Base-by-base conservation (phyloP, 2,329 filamentous ascomycete species). In the Aspergillus thermomutatus region DNA sequence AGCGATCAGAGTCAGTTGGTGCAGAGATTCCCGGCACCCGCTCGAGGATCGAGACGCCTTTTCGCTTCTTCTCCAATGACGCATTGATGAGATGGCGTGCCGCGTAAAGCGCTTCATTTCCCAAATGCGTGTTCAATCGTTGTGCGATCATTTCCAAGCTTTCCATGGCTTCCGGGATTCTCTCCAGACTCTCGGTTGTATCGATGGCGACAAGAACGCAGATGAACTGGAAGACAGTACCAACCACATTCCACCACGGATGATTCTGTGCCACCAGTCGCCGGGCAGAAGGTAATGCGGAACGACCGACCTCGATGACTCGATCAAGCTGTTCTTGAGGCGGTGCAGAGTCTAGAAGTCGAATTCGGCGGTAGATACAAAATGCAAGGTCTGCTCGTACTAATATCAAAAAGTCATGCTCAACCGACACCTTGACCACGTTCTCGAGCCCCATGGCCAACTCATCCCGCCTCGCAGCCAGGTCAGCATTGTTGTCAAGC, bases 221-320 rank as follows among this genome's bases (percentile, higher is more conserved):
- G 9, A 76, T 64, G 45, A 76, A 77, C 56, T 79, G 76, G 50
- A 79, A 79, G 0, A 72, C 67, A 0, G 72, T 72, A 49, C 72
- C 71, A 2, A 78, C 60, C 1, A 77, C 66, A 56, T 77, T 78
- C 76, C 76, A 79, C 76, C 76, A 78, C 3, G 75, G 75, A 19
- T 66, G 69, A 7, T 67, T 63, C 45, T 66, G 66, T n/a, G 69
- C 65, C 3, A 73, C 67, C 3, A 77, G 57, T 21, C 66, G 66
- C 5, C 64, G 63, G 4, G 75, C 70, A 3, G 76, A 73, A 8
- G 64, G 61, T 0, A 77, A 60, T 7, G 74, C 70, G 23, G 63
- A 59, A 26, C 66, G 69, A 1, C 75, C 74, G 19, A 72, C 67
- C 10, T 59, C 60, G 27, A 77, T 66, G 27, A 78, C 69, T 1